Evolutionary conservation across 306 rosid genomes (phyloP).

Genomic region (Neltuma alba): DNA sequence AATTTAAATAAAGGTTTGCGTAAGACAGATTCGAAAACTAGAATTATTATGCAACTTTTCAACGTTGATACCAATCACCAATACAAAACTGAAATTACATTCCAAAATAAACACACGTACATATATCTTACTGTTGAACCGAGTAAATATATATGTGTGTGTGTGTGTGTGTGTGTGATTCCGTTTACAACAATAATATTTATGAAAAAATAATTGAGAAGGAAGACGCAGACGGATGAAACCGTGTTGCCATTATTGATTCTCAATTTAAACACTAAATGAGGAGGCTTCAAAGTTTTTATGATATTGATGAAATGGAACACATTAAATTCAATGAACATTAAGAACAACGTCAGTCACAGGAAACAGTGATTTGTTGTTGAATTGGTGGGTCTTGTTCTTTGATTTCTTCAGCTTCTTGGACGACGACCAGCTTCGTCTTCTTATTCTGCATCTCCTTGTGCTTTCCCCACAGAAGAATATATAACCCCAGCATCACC

Average conservation of each 20-base stretch:
- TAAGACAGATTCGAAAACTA: neutral
- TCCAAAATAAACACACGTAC: neutral
- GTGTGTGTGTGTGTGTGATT: neutral
- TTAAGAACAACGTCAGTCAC: conserved; percentile 40
- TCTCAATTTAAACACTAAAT: neutral
- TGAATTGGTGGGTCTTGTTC: conserved; percentile 44
- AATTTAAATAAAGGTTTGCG: neutral
- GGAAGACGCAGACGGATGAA: neutral
- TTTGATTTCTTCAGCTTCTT: conserved; percentile 45
- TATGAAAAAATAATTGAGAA: neutral
- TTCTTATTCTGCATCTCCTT: conserved; percentile 52
- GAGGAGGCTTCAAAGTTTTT: neutral
- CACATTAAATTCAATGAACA: too few relatives aligned
- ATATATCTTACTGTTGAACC: neutral
- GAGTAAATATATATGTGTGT: neutral
- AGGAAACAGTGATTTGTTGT: conserved; percentile 37
- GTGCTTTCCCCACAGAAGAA: conserved; percentile 73
- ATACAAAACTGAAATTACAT: neutral
- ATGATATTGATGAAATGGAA: neutral
- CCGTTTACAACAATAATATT: neutral
- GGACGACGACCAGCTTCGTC: conserved; percentile 25
- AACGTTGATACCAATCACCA: neutral
- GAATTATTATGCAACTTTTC: neutral
- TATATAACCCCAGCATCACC: conserved; percentile 64
- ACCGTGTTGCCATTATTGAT: neutral